Conservation (phyloP, 1,284 basidiomycete species). For the Ceratorhiza oryzae-sativae region DNA sequence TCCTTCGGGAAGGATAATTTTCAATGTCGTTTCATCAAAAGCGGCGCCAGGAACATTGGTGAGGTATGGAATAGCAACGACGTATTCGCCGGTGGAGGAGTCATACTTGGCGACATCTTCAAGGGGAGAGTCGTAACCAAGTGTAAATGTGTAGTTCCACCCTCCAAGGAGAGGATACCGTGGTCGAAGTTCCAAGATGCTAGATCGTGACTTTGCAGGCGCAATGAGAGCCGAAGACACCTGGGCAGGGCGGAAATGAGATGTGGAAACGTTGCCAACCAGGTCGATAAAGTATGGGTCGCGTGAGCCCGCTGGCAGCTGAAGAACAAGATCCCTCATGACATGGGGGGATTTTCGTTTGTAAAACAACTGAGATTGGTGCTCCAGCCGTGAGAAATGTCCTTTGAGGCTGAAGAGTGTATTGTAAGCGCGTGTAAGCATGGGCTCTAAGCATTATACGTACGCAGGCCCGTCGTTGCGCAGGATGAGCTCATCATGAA, state of each 20-base stretch:
- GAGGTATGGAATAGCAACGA: conserved; percentile 86
- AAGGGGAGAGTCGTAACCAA: conserved; percentile 91
- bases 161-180: conserved; percentile 94
- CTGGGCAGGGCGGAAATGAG: conserved; percentile 76
- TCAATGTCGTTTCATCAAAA: conserved; percentile 80
- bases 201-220: conserved; percentile 51
- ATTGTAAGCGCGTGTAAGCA: conserved; percentile 20
- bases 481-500: conserved; percentile 86
- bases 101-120: conserved; percentile 74
- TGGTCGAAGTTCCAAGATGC: conserved; percentile 81
- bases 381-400: conserved; percentile 90
- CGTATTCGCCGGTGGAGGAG: conserved; percentile 64
- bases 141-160: conserved; percentile 96
- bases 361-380: conserved; percentile 75
- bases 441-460: conserved; percentile 50
- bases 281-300: conserved; percentile 88
- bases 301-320: conserved; percentile 81
- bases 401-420: conserved; percentile 77
- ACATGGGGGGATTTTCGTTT: conserved; percentile 71
- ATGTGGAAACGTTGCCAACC: conserved; percentile 97
- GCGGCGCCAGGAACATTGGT: conserved; percentile 79
- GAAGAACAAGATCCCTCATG: conserved; percentile 71
- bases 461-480: conserved; percentile 89
- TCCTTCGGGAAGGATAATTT: conserved; percentile 90
- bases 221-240: conserved; percentile 46